A percentile compares a stretch with the other conserved stretches of the same genome.
Evolutionary conservation across 2,329 filamentous ascomycete genomes (phyloP).

Genomic region (Trichoderma sp.): DNA sequence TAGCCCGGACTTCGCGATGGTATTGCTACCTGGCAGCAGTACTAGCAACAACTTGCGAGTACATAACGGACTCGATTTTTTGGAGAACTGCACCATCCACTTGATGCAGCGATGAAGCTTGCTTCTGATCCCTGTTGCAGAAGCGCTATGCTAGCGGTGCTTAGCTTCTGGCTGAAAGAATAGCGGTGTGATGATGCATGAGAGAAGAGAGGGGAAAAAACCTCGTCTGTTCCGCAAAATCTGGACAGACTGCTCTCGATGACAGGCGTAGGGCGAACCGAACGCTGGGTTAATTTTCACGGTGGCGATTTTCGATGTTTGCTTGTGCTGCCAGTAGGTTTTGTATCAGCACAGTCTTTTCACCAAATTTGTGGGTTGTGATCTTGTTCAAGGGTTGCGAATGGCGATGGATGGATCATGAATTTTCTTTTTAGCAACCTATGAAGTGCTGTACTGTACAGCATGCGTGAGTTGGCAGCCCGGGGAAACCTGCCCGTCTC

Average conservation of each 20-base stretch:
- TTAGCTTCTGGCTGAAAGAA: slow-evolving; percentile 5
- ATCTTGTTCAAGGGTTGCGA: background rate
- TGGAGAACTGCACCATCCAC: background rate
- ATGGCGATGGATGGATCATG: background rate
- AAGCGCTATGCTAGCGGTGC: slow-evolving; percentile 7
- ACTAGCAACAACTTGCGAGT: background rate
- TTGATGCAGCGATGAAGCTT: slow-evolving; percentile 5
- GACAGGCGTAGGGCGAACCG: background rate
- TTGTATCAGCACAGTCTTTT: background rate
- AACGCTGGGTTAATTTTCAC: background rate
- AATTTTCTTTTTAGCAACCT: background rate
- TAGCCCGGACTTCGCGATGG: background rate
- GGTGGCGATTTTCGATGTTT: background rate
- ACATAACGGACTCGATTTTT: background rate
- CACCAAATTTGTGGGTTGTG: background rate
- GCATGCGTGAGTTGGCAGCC: background rate
- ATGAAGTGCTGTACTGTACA: background rate
- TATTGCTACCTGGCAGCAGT: background rate
- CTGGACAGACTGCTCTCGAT: background rate
- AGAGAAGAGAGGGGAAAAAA: background rate
- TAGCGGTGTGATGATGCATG: slow-evolving; percentile 23
- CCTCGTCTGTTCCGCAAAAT: background rate
- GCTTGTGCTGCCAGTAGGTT: background rate
- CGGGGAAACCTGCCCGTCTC: background rate
- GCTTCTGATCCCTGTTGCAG: slow-evolving; percentile 11